Conservation (phyloP, 2,329 filamentous ascomycete species). For the Lasiodiplodia sp. region DNA sequence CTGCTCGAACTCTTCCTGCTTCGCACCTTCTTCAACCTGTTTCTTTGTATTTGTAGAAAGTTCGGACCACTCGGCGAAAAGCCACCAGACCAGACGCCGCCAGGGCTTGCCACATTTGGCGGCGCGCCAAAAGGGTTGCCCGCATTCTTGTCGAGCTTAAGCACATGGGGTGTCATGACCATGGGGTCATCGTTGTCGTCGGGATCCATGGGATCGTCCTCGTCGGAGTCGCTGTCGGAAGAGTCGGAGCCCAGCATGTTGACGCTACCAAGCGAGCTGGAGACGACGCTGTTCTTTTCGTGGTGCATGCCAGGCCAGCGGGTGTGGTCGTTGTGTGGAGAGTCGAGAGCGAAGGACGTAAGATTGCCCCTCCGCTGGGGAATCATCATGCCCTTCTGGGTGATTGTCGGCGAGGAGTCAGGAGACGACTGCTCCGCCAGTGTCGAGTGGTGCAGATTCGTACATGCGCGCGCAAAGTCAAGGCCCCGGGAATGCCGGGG, state of each 20-base stretch:
- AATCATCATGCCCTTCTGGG: conserved; percentile 70
- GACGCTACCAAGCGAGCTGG: conserved; percentile 81
- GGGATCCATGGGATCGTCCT: conserved; percentile 56
- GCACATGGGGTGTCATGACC: conserved; percentile 80
- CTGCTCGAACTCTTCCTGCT: conserved; percentile 73
- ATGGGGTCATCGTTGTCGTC: conserved; percentile 71
- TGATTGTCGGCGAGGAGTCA: conserved; percentile 87
- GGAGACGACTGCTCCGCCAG: conserved; percentile 87
- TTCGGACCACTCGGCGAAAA: conserved; percentile 74
- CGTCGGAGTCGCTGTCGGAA: conserved; percentile 72
- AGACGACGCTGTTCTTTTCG: conserved; percentile 53
- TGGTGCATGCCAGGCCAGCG: conserved; percentile 72
- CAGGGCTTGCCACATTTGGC: conserved; percentile 55
- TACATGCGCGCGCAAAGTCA: conserved; percentile 92
- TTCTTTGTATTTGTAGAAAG: conserved; percentile 79
- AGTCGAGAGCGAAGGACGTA: conserved; percentile 60
- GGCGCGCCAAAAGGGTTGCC: conserved; percentile 51
- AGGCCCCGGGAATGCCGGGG: conserved; percentile 88
- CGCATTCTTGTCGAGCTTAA: conserved; percentile 61
- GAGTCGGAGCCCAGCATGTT: conserved; percentile 82
- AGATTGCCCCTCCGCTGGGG: conserved; percentile 59
- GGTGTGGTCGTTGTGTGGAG: conserved; percentile 66
- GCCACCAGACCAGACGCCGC: conserved; percentile 68
- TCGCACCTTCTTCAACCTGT: conserved; percentile 63
- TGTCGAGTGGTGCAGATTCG: conserved; percentile 93